These are phyloP conservation scores for Saksenaea oblongispora DNA, from an alignment of 371 early-diverging fungal genomes.

Conservation along the genomic window DNA sequence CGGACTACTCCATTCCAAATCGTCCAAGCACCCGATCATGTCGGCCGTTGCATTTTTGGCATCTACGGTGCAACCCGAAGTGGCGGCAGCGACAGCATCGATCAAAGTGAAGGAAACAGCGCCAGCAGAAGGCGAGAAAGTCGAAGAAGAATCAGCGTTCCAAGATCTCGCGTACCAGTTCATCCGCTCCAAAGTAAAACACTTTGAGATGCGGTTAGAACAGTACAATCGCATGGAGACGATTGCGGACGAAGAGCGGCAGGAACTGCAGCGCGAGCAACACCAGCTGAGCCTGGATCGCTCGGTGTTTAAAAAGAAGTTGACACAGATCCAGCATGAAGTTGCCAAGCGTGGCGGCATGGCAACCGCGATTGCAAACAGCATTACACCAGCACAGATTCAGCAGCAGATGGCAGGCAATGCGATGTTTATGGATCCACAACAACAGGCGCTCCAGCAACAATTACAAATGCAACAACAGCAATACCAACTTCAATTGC, in stretches of 20 bases:
- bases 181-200: conserved; percentile 76
- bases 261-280: conserved; percentile 84
- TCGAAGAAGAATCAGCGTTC: conserved; percentile 3
- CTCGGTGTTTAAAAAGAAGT: conserved; percentile 52
- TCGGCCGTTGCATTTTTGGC: conserved; percentile 94
- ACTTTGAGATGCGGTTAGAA: conserved; percentile 75
- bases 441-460: conserved; percentile 1
- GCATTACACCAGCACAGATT: conserved; percentile 6
- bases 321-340: conserved; percentile 49
- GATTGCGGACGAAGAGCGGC: conserved; percentile 64
- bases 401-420: conserved; percentile 7
- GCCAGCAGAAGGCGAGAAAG: conserved; percentile 10
- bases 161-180: conserved; percentile 52
- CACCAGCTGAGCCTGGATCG: conserved; percentile 78
- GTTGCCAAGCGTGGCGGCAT: conserved; percentile 30
- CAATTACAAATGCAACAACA: conserved; percentile 7
- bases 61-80: conserved; percentile 88
- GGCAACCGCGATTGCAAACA: conserved; percentile 25
- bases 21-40: conserved; percentile 93
- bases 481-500: conserved; percentile 5
- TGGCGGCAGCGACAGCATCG: conserved; percentile 83
- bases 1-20: conserved; percentile 54
- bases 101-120: conserved; percentile 5
- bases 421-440: conserved; percentile 4
- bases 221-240: conserved; percentile 88